These are phyloP conservation scores for Pyrenopolyporus hunteri DNA, from an alignment of 495 filamentous ascomycete species.

Conservation along the genomic window DNA sequence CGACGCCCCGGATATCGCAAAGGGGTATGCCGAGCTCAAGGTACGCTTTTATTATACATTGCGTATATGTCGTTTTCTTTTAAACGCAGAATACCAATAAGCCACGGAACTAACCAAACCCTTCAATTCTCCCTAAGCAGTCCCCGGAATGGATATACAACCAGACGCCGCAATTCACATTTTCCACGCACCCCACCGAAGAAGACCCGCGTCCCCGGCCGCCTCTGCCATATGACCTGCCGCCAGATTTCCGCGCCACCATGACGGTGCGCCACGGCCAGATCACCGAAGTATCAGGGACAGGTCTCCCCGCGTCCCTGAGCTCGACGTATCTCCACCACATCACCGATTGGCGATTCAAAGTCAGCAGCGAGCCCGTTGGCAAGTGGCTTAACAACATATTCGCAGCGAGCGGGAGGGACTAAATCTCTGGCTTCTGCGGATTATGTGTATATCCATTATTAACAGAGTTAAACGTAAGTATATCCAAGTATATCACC, in stretches of 20 bases:
- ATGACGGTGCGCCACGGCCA: constrained; percentile 50
- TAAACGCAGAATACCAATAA: not conserved
- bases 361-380: constrained; percentile 15
- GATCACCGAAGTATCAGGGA: constrained; percentile 41
- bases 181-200: constrained; percentile 59
- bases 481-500: too few relatives aligned
- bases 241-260: constrained; percentile 31
- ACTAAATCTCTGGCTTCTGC: not conserved
- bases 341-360: constrained; percentile 49
- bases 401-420: constrained; percentile 38
- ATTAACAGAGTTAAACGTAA: too few relatives aligned
- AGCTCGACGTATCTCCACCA: constrained; percentile 45
- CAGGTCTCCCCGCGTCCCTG: constrained; percentile 27
- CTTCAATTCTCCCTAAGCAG: constrained; percentile 42
- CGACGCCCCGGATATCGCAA: not conserved
- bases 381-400: constrained; percentile 48
- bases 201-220: constrained; percentile 62
- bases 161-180: constrained; percentile 85
- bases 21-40: constrained; percentile 33
- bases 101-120: not conserved
- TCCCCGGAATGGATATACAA: constrained; percentile 78
- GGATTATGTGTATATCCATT: too few relatives aligned
- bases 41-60: constrained; percentile 6
- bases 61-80: not conserved
- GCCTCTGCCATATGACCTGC: constrained; percentile 45